Evolutionary conservation across 306 rosid species (phyloP).

Genomic region (Malus sieversii): DNA sequence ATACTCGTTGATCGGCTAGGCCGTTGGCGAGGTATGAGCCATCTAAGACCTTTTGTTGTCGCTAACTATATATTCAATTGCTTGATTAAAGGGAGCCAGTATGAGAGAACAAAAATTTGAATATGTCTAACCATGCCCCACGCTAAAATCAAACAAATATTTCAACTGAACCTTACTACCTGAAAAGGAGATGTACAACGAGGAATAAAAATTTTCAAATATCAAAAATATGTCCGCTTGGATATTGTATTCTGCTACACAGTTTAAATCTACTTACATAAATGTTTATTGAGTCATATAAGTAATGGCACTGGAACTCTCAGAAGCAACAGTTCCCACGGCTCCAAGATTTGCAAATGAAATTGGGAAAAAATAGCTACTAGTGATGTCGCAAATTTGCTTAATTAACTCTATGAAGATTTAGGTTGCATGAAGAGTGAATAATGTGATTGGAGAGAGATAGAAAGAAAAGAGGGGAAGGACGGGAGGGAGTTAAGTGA

Average conservation of each 20-base stretch:
- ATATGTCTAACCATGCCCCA: slow-evolving; percentile 65
- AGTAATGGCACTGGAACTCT: slow-evolving; percentile 21
- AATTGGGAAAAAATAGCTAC: slow-evolving; percentile 40
- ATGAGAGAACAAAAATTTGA: slow-evolving; percentile 60
- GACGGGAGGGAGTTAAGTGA: too few species aligned
- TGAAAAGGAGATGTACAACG: not conserved
- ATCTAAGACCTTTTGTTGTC: slow-evolving; percentile 50
- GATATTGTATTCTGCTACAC: not conserved
- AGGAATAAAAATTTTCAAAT: too few species aligned
- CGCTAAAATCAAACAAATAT: slow-evolving; percentile 11
- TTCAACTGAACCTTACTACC: not conserved
- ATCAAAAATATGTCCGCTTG: too few species aligned
- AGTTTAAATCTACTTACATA: slow-evolving; percentile 32
- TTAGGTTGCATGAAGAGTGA: too few species aligned
- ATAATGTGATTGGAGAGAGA: too few species aligned
- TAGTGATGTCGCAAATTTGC: not conserved
- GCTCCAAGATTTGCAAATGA: slow-evolving; percentile 56
- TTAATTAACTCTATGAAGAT: too few species aligned
- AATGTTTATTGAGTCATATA: slow-evolving; percentile 33
- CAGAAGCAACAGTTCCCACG: slow-evolving; percentile 36
- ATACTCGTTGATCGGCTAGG: not conserved
- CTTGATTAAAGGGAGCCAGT: slow-evolving; percentile 42
- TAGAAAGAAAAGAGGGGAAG: too few species aligned
- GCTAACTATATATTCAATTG: slow-evolving; percentile 33
- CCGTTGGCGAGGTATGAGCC: slow-evolving; percentile 60